Percentiles rank a stretch among this genome's conserved stretches.
phyloP scores from a whole-genome alignment of 331 rosid genomes.

The Erythrophleum ivorense region DNA sequence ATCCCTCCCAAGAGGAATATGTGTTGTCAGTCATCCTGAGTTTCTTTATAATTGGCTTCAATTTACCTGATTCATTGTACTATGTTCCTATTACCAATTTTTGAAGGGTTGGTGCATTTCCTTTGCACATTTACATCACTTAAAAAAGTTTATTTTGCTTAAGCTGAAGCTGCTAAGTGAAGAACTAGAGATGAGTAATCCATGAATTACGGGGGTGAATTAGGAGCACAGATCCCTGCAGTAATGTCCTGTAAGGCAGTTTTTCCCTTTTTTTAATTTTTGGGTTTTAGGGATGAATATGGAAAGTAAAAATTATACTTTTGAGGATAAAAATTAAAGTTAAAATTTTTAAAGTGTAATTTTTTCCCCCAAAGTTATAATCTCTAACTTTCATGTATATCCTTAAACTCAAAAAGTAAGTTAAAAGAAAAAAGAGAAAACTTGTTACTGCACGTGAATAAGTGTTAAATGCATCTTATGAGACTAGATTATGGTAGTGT shows the following conservation, averaged over 20 bases:
- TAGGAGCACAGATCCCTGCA: neutral
- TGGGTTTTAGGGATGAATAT: too few species aligned
- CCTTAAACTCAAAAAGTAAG: too few species aligned
- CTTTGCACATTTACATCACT: constrained; percentile 44
- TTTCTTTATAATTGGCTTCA: constrained; percentile 36
- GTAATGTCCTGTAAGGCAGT: too few species aligned
- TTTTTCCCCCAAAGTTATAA: too few species aligned
- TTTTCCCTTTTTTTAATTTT: too few species aligned
- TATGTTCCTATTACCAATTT: constrained; percentile 53
- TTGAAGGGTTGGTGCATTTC: constrained; percentile 59
- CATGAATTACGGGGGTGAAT: constrained; percentile 1
- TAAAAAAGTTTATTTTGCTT: constrained; percentile 45
- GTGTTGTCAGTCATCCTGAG: constrained; percentile 75
- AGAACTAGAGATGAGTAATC: constrained; percentile 39
- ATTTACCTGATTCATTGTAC: constrained; percentile 39
- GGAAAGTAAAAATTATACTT: too few species aligned
- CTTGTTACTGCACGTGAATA: too few species aligned
- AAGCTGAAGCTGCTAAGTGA: constrained; percentile 45
- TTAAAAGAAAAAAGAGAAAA: too few species aligned
- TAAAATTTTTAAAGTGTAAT: too few species aligned
- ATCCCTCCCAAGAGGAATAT: constrained; percentile 71
- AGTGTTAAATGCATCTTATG: neutral
- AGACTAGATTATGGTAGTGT: neutral
- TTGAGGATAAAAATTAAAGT: too few species aligned
- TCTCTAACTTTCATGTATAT: too few species aligned